phyloP scores from a whole-genome alignment of 495 filamentous ascomycete genomes.

The Aspergillus olivimuriae region DNA sequence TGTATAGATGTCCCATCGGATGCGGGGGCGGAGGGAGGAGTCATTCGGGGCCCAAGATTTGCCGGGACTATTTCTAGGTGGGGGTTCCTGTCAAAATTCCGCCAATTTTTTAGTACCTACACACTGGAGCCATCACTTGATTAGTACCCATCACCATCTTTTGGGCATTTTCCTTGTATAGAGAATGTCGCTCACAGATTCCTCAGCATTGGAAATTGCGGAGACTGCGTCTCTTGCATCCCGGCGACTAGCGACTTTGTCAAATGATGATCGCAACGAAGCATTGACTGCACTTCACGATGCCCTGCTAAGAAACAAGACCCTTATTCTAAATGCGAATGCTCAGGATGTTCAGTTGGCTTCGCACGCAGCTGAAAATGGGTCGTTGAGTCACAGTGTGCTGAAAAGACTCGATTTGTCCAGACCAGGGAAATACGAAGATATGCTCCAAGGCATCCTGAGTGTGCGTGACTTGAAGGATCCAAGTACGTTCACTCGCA shows the following conservation, averaged over 20 bases:
- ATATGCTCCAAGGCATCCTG: constrained; percentile 94
- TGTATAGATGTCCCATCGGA: too few species aligned
- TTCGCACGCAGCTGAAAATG: constrained; percentile 60
- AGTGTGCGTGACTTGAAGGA: constrained; percentile 83
- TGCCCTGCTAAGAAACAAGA: constrained; percentile 58
- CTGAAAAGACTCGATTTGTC: constrained; percentile 86
- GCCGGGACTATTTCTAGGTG: too few species aligned
- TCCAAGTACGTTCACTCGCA: constrained; percentile 57
- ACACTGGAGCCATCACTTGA: too few species aligned
- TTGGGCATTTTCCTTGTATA: neutral
- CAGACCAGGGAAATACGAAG: constrained; percentile 86
- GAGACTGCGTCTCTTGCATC: constrained; percentile 64
- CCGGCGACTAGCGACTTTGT: constrained; percentile 59
- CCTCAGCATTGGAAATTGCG: constrained; percentile 59
- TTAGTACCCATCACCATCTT: too few species aligned
- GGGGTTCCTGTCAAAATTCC: too few species aligned
- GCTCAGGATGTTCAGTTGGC: constrained; percentile 71
- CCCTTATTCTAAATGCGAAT: constrained; percentile 80
- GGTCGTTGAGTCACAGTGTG: constrained; percentile 73
- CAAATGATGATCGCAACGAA: constrained; percentile 63
- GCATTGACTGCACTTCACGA: constrained; percentile 76
- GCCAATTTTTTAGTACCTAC: too few species aligned
- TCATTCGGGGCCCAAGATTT: too few species aligned
- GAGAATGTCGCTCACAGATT: constrained; percentile 73
- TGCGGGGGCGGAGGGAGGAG: too few species aligned